Percentiles rank a stretch among this genome's conserved stretches.
Evolutionary conservation across 129 eudicot species (phyloP).

Genomic region (Apium graveolens): DNA sequence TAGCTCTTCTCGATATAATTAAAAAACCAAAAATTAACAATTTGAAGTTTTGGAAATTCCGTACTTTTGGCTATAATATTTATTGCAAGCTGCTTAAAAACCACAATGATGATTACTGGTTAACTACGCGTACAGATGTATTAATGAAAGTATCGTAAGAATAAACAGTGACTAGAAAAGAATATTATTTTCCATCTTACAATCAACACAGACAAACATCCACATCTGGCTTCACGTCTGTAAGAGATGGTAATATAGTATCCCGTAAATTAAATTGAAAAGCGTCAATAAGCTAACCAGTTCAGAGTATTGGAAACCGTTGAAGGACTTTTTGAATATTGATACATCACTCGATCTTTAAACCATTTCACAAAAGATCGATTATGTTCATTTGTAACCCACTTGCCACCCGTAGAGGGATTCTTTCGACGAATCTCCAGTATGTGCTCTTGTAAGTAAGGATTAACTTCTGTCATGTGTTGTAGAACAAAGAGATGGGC

Average conservation of each 20-base stretch:
- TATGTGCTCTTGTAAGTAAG: too few relatives aligned
- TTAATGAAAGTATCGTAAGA: background rate
- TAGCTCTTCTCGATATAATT: background rate
- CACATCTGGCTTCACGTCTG: background rate
- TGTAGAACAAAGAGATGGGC: too few relatives aligned
- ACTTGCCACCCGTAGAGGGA: too few relatives aligned
- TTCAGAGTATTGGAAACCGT: too few relatives aligned
- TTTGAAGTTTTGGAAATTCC: background rate
- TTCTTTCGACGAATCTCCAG: too few relatives aligned
- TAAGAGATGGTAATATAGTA: background rate
- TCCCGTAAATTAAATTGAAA: background rate
- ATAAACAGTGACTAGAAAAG: background rate
- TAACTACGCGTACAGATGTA: background rate
- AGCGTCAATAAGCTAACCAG: too few relatives aligned
- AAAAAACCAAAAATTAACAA: background rate
- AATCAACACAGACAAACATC: background rate
- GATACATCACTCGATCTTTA: too few relatives aligned
- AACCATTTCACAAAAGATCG: too few relatives aligned
- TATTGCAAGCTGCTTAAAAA: background rate
- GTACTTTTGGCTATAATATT: background rate
- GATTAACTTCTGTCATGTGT: too few relatives aligned
- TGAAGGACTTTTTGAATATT: too few relatives aligned
- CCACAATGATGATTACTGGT: background rate
- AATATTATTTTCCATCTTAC: background rate
- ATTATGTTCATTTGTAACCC: too few relatives aligned